Evolutionary conservation across 2,329 filamentous ascomycete species (phyloP).

Genomic region (Raffaelea arxii): DNA sequence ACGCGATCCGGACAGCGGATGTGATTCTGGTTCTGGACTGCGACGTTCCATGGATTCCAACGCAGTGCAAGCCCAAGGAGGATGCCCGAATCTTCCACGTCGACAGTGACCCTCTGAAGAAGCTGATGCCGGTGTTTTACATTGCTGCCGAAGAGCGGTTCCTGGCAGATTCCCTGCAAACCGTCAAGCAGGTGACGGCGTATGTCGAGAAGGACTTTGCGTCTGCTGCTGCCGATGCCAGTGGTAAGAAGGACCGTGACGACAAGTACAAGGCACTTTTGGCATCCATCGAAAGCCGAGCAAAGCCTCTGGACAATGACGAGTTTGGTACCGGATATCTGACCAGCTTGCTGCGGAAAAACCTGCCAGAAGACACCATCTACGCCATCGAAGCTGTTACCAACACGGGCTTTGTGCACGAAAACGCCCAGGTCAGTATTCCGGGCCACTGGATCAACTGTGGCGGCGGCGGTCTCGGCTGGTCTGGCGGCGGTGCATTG

Average conservation of each 20-base stretch:
- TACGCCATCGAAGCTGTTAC: constrained; percentile 70
- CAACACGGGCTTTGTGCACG: constrained; percentile 53
- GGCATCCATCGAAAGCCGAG: constrained; percentile 43
- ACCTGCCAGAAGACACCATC: constrained; percentile 46
- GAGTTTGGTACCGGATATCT: constrained; percentile 45
- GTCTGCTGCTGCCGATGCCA: constrained; percentile 25
- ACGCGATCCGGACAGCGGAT: constrained; percentile 66
- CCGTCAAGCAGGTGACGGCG: constrained; percentile 60
- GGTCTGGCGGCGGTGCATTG: constrained; percentile 40
- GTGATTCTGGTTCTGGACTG: constrained; percentile 80
- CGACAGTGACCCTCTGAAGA: constrained; percentile 57
- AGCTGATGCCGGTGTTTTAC: constrained; percentile 66
- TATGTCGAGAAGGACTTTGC: constrained; percentile 42
- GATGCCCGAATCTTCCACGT: constrained; percentile 52
- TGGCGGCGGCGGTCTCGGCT: constrained; percentile 41
- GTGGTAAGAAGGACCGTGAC: constrained; percentile 37
- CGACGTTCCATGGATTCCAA: constrained; percentile 91
- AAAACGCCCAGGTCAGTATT: constrained; percentile 54
- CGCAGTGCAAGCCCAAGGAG: constrained; percentile 47
- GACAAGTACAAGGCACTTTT: constrained; percentile 49
- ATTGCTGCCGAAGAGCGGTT: constrained; percentile 56
- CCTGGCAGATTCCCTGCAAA: constrained; percentile 52
- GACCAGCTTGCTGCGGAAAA: constrained; percentile 22
- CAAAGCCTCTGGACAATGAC: constrained; percentile 48
- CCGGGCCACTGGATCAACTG: constrained; percentile 44